Conservation (phyloP, 768 basidiomycete genomes). For the Pulveroboletus sp. region DNA sequence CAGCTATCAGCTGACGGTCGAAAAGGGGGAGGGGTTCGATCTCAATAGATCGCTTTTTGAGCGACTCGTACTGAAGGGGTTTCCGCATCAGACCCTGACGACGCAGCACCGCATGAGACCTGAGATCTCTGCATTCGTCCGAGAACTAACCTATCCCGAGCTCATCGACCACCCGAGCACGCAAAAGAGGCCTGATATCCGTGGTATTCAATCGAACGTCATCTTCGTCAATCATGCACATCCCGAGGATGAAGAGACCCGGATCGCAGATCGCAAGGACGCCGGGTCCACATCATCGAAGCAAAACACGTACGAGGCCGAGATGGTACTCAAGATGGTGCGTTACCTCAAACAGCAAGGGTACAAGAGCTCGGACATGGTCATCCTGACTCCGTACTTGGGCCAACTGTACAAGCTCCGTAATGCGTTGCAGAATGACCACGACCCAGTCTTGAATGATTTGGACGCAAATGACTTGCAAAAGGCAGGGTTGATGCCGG, state of each 20-base stretch:
- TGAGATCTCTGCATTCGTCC: conserved; percentile 62
- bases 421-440: conserved; percentile 37
- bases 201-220: conserved; percentile 54
- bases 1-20: conserved; percentile 57
- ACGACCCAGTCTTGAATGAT: conserved; percentile 61
- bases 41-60: conserved; percentile 68
- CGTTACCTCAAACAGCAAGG: conserved; percentile 67
- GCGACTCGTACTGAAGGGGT: conserved; percentile 56
- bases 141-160: conserved; percentile 62
- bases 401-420: conserved; percentile 56
- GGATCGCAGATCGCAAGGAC: conserved; percentile 45
- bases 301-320: conserved; percentile 54
- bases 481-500: conserved; percentile 47
- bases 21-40: conserved; percentile 66
- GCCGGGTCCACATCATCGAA: conserved; percentile 50
- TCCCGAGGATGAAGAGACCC: conserved; percentile 47
- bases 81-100: conserved; percentile 53
- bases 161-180: conserved; percentile 56
- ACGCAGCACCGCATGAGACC: conserved; percentile 72
- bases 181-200: conserved; percentile 43
- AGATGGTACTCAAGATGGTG: conserved; percentile 64
- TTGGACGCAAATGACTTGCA: conserved; percentile 57
- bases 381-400: conserved; percentile 65
- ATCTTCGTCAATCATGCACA: conserved; percentile 57
- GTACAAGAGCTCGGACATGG: conserved; percentile 55